Evolutionary conservation across 345 rosid genomes (phyloP).

Genomic region (Pseudoturritis turrita): DNA sequence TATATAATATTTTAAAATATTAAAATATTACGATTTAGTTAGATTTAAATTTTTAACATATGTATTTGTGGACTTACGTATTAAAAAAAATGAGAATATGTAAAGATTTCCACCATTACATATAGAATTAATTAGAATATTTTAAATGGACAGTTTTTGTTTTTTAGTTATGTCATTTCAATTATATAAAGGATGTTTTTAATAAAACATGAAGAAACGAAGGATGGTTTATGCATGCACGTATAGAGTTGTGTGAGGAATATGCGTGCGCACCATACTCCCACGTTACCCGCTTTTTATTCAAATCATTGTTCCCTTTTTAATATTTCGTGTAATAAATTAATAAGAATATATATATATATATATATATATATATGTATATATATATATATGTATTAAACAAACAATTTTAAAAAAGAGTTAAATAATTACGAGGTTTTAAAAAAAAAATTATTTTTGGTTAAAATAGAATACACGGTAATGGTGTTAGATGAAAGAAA

Average conservation of each 20-base stretch:
- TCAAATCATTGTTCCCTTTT: neutral
- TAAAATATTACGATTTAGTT: too few species aligned
- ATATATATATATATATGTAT: too few species aligned
- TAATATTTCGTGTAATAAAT: neutral
- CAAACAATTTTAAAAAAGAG: neutral
- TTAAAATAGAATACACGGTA: slow-evolving; percentile 21
- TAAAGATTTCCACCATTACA: too few species aligned
- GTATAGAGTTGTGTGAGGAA: slow-evolving; percentile 12
- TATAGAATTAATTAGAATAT: too few species aligned
- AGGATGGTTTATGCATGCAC: slow-evolving; percentile 32
- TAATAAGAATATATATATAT: too few species aligned
- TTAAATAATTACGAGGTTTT: slow-evolving; percentile 9
- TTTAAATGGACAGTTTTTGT: too few species aligned
- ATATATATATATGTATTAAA: neutral
- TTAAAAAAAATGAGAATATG: too few species aligned
- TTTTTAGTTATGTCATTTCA: too few species aligned
- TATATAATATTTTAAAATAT: too few species aligned
- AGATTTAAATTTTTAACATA: too few species aligned
- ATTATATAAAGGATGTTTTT: too few species aligned
- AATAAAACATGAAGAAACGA: neutral
- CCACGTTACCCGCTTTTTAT: slow-evolving; percentile 20
- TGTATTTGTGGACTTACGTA: too few species aligned
- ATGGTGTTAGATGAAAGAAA: slow-evolving; percentile 14
- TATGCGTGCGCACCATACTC: slow-evolving; percentile 29
- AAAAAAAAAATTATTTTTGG: neutral